Base-by-base conservation (phyloP, 192 early-diverging fungal genomes). In the Entomortierella lignicola region DNA sequence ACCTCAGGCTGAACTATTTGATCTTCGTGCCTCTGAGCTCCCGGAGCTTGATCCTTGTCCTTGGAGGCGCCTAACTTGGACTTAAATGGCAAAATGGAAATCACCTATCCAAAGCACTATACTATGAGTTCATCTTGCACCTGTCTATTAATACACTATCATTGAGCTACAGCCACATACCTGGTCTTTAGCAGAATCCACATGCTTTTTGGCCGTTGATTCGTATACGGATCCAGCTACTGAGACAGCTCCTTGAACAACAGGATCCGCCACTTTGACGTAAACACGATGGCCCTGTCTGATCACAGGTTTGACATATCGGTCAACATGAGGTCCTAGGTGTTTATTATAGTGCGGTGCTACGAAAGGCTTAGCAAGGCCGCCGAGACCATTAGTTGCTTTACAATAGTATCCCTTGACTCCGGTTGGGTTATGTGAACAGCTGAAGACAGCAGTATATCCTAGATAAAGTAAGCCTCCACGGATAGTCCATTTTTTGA, bases 11-110 rank as follows among this genome's bases (percentile, higher is more conserved):
- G 44, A 47, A 15, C 2, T 15, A 12, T 15, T 47, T 20, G 15
- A 10, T 67, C 41, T 39, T 66, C 29, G 17, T 26, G 20, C 2
- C 37, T 8, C 18, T 55, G 20, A 1, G 34, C 20, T 21, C 53
- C 37, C 37, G 10, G 39, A 18, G 11, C 43, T 1, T 41, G 55
- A 3, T 58, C 34, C 0, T 20, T 43, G 15, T 51, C 65, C 31
- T 37, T 31, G 4, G 60, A 8, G 0, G n/a, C 30, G 12, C 12
- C 26, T 0, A 60, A 23, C 42, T 77, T 68, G 13, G 65, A 30
- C 41, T 77, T 77, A 56, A 77, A 77, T 2, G 74, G 74, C 29
- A 77, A 47, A 32, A 77, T 69, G 25, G 72, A 77, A 2, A 68
- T 52, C 2, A 74, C 52, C 72, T 74, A 47, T 25, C 20, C 23